A percentile compares a stretch with the other conserved stretches of the same genome.
These are phyloP conservation scores for Solanum corneliomulleri DNA, from an alignment of 257 asterid genomes.

Conservation along the genomic window DNA sequence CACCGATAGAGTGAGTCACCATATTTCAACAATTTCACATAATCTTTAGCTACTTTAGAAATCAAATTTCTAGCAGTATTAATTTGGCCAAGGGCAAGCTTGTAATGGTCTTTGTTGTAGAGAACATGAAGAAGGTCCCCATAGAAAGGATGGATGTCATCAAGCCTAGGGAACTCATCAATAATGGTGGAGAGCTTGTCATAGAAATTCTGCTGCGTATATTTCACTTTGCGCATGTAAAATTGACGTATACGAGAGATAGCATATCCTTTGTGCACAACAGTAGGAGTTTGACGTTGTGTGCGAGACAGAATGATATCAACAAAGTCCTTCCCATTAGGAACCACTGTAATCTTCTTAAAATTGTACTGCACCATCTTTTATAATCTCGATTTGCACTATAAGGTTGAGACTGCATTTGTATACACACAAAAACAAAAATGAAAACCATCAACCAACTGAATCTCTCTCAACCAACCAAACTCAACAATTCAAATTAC, in stretches of 20 bases:
- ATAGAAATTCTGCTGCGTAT: slow-evolving; percentile 68
- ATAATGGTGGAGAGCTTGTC: slow-evolving; percentile 80
- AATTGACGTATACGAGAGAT: slow-evolving; percentile 80
- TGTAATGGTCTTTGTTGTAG: slow-evolving; percentile 79
- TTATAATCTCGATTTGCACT: background rate
- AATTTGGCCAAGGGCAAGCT: slow-evolving; percentile 94
- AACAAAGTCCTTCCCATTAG: slow-evolving; percentile 77
- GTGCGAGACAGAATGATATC: slow-evolving; percentile 93
- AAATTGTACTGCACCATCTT: slow-evolving; percentile 93
- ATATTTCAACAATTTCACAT: slow-evolving; percentile 70
- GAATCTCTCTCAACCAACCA: background rate
- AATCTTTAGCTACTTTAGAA: slow-evolving; percentile 73
- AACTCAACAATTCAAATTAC: background rate
- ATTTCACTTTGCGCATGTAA: slow-evolving; percentile 94
- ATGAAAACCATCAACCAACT: background rate
- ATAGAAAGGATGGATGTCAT: slow-evolving; percentile 89
- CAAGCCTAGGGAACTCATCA: slow-evolving; percentile 91
- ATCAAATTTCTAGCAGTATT: slow-evolving; percentile 83
- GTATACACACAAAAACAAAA: background rate
- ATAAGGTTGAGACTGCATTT: background rate
- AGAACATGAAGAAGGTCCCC: slow-evolving; percentile 74
- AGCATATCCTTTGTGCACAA: slow-evolving; percentile 86
- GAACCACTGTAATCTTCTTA: slow-evolving; percentile 87
- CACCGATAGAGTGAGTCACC: slow-evolving; percentile 91
- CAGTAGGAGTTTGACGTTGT: slow-evolving; percentile 92